phyloP scores from a whole-genome alignment of 129 eudicot genomes.

The Gnaphalium uliginosum region DNA sequence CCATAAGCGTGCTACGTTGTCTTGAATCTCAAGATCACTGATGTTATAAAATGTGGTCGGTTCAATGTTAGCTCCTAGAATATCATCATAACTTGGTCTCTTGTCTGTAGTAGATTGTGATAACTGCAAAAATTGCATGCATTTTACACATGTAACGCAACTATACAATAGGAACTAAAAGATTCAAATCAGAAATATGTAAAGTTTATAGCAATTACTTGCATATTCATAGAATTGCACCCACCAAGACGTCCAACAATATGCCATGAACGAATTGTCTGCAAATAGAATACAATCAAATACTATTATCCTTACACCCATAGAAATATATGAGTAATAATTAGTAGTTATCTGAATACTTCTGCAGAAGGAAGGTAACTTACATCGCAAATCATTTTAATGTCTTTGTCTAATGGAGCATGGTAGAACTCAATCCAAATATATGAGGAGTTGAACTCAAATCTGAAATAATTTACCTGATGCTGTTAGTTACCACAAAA shows the following conservation, averaged over 20 bases:
- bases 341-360: background rate
- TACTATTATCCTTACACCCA: background rate
- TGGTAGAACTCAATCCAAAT: slow-evolving; percentile 97
- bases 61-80: slow-evolving; percentile 81
- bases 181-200: background rate
- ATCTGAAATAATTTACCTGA: slow-evolving; percentile 46
- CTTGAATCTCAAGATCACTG: slow-evolving; percentile 92
- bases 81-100: slow-evolving; percentile 83
- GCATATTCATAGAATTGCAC: slow-evolving; percentile 96
- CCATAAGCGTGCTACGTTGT: slow-evolving; percentile 96
- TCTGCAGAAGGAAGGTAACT: slow-evolving; percentile 32
- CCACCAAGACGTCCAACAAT: slow-evolving; percentile 98
- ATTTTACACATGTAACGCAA: background rate
- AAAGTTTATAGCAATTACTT: slow-evolving; percentile 43
- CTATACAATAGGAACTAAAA: slow-evolving; percentile 1
- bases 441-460: slow-evolving; percentile 79
- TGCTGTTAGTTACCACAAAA: slow-evolving; percentile 2
- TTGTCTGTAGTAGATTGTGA: slow-evolving; percentile 84
- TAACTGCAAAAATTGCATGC: slow-evolving; percentile 45
- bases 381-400: slow-evolving; percentile 79
- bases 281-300: slow-evolving; percentile 27
- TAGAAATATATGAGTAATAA: background rate
- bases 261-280: slow-evolving; percentile 96
- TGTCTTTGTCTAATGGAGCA: slow-evolving; percentile 81
- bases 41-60: slow-evolving; percentile 94